These are phyloP conservation scores for Penicillium steckii DNA, from an alignment of 495 filamentous ascomycete species.

Conservation along the genomic window DNA sequence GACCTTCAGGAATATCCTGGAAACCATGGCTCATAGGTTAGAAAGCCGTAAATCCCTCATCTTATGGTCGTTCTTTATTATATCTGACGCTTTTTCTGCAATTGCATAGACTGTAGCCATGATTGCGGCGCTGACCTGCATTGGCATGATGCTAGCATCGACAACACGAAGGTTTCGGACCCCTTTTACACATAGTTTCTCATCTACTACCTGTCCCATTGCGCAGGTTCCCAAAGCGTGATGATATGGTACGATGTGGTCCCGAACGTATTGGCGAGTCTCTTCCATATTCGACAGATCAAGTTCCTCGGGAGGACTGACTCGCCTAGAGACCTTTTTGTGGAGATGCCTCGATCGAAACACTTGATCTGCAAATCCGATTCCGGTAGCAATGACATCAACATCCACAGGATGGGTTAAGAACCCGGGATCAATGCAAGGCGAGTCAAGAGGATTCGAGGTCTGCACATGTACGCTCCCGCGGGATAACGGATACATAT, in stretches of 20 bases:
- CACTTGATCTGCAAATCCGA: conserved; percentile 37
- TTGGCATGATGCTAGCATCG: conserved; percentile 2
- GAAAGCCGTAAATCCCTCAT: background rate
- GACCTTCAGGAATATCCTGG: background rate
- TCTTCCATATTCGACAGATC: background rate
- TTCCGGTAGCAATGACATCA: conserved; percentile 34
- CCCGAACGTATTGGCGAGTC: background rate
- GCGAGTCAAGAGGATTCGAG: conserved; percentile 5
- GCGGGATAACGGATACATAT: conserved; percentile 19
- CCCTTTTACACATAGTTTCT: background rate
- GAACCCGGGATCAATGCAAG: conserved; percentile 23
- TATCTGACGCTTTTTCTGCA: conserved; percentile 3
- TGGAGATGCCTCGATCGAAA: background rate
- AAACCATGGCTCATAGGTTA: background rate
- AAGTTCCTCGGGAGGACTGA: background rate
- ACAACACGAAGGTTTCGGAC: conserved; percentile 3
- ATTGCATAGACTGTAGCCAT: conserved; percentile 6
- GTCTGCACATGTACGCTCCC: conserved; percentile 18
- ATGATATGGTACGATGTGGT: conserved; percentile 12
- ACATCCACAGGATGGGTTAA: conserved; percentile 25
- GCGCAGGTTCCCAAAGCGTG: conserved; percentile 44
- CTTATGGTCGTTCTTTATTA: conserved; percentile 1
- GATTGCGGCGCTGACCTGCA: conserved; percentile 4
- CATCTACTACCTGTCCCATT: conserved; percentile 51
- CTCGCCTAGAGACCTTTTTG: conserved; percentile 1